Percentiles rank a stretch among this genome's conserved stretches.
Evolutionary conservation across 305 asterid genomes (phyloP).

Genomic region (Fraxinus greggii): DNA sequence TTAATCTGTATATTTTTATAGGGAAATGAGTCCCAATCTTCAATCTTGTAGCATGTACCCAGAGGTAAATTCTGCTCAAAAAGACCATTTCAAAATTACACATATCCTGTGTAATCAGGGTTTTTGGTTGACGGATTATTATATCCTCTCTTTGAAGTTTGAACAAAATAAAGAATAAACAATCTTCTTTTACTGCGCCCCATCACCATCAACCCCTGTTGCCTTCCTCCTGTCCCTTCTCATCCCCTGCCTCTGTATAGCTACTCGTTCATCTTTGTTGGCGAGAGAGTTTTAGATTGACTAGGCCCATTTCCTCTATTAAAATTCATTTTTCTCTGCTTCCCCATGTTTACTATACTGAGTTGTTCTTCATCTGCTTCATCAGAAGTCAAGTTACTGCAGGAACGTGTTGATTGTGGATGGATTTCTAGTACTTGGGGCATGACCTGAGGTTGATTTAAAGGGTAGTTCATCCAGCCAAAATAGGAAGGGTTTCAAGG

Average conservation of each 20-base stretch:
- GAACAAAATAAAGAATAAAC: not conserved
- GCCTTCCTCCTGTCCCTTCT: not conserved
- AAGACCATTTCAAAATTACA: not conserved
- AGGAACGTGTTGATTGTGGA: conserved; percentile 51
- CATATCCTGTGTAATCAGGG: not conserved
- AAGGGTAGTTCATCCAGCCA: conserved; percentile 41
- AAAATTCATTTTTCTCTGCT: conserved; percentile 72
- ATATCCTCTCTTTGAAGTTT: not conserved
- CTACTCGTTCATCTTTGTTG: not conserved
- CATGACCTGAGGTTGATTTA: conserved; percentile 38
- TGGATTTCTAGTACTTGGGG: conserved; percentile 63
- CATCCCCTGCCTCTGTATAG: not conserved
- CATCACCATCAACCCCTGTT: not conserved
- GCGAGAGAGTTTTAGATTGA: not conserved
- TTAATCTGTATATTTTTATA: not conserved
- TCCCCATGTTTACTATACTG: conserved; percentile 69
- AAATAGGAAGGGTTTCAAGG: conserved; percentile 53
- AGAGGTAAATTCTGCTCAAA: not conserved
- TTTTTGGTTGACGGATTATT: not conserved
- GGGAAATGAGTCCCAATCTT: not conserved
- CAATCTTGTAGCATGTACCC: not conserved
- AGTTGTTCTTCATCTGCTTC: conserved; percentile 79
- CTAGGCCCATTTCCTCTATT: conserved; percentile 39
- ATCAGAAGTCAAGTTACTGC: conserved; percentile 84
- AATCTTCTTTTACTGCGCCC: not conserved